Evolutionary conservation across 306 rosid genomes (phyloP).

Genomic region (Fragaria vesca): DNA sequence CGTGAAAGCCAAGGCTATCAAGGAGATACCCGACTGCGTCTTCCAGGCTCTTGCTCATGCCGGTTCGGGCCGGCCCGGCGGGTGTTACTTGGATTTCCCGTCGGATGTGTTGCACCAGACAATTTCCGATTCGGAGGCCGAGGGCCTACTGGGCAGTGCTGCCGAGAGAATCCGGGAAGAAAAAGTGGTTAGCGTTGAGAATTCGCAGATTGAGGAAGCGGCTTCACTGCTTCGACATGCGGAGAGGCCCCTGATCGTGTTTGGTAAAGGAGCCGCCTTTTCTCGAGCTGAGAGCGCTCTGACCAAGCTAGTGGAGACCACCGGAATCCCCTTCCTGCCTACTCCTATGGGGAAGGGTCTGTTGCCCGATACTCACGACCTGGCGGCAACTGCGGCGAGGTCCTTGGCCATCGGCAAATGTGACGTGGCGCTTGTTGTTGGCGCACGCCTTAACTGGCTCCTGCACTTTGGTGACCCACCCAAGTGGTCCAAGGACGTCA

Average conservation of each 20-base stretch:
- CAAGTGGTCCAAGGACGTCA: conserved; percentile 82
- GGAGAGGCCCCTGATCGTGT: conserved; percentile 78
- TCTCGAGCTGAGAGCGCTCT: conserved; percentile 67
- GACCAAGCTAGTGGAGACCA: conserved; percentile 60
- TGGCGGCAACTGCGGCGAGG: conserved; percentile 90
- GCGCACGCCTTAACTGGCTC: conserved; percentile 88
- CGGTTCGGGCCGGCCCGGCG: conserved; percentile 70
- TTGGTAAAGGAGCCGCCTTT: conserved; percentile 89
- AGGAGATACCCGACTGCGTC: conserved; percentile 60
- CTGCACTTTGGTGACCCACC: conserved; percentile 94
- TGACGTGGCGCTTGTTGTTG: conserved; percentile 85
- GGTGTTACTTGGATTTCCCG: conserved; percentile 85
- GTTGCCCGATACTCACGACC: conserved; percentile 71
- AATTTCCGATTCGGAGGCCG: conserved; percentile 53
- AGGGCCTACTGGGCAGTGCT: conserved; percentile 42
- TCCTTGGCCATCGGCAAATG: conserved; percentile 86
- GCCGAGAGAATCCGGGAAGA: conserved; percentile 32
- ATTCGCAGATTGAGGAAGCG: conserved; percentile 46
- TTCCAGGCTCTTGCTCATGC: conserved; percentile 53
- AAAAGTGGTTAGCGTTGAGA: neutral
- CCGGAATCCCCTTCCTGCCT: conserved; percentile 89
- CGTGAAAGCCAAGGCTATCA: conserved; percentile 47
- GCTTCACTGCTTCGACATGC: conserved; percentile 58
- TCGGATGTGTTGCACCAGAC: conserved; percentile 77
- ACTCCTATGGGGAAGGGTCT: conserved; percentile 97